Evolutionary conservation across 257 asterid genomes (phyloP), one percentile per base, ranked within the genome.

Genomic region (Ballota nigra): DNA sequence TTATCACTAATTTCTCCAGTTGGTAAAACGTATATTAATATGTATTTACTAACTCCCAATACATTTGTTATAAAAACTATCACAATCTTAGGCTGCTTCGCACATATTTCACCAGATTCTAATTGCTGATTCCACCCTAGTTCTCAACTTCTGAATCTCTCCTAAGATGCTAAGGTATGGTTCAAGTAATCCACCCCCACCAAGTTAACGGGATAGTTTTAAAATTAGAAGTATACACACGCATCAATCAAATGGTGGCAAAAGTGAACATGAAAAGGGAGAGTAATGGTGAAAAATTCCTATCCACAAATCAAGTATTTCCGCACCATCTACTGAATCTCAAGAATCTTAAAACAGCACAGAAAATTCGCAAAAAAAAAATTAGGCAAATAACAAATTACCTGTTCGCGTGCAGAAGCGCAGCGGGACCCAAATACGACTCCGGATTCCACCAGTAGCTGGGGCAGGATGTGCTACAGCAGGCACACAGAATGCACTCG

Each of bases 401-500:
- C 98, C 98, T 72, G 52, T 94, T 89, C 56, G 98, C 96, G 19
- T 94, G 98, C 68, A 94, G 89, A 70, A 94, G 97, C 31, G 97
- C 95, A 15, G 97, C 97, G 0, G 98, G 98, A 16, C 98, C 98
- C 79, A 94, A 86, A 83, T 94, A 94, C 29, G 95, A 77, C 83
- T 94, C 98, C 8, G 98, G 98, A 71, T 94, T 94, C 98, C 98
- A 94, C 98, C 98, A 91, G 77, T 94, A 94, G 79, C 98, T 94
- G 7, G 98, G 96, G 78, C 98, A 94, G 15, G 96, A 87, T 26
- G 97, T 89, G 77, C 97, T 91, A 43, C 98, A 91, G 84, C 98
- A 94, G 57, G 97, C 97, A 49, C 98, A 94, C 24, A 94, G 83
- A 78, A 94, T 94, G 71, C 98, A 94, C 78, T 93, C 98, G 29